Evolutionary conservation across 1,284 basidiomycete genomes (phyloP).

Genomic region (Moniliophthora roreri): DNA sequence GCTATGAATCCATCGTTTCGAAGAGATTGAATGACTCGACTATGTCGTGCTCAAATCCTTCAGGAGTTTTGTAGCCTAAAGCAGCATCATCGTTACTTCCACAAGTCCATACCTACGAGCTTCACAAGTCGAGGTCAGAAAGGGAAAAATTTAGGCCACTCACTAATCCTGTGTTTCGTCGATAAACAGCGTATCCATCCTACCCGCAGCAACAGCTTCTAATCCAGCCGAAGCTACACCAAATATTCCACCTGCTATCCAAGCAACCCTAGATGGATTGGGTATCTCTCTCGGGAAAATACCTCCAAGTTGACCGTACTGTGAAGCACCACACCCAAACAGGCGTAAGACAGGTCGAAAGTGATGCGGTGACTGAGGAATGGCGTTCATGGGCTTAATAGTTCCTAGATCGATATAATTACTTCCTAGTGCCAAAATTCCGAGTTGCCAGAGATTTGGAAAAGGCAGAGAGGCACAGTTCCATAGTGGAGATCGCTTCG

Average conservation of each 20-base stretch:
- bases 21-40: constrained; percentile 49
- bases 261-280: not conserved
- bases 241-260: constrained; percentile 5
- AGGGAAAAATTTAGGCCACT: constrained; percentile 24
- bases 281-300: not conserved
- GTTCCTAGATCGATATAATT: no score
- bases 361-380: not conserved
- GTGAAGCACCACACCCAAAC: constrained; percentile 2
- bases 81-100: constrained; percentile 85
- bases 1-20: constrained; percentile 68
- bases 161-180: constrained; percentile 69
- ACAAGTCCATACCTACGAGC: constrained; percentile 68
- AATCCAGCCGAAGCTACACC: constrained; percentile 39
- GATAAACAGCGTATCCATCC: constrained; percentile 71
- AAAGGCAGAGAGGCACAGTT: no score
- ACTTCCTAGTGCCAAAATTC: no score
- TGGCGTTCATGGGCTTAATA: not conserved
- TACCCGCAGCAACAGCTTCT: constrained; percentile 65
- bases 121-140: not conserved
- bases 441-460: no score
- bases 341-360: not conserved
- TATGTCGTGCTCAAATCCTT: not conserved
- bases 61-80: constrained; percentile 44
- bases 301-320: not conserved
- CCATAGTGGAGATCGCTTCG: no score